Evolutionary conservation across 768 basidiomycete species (phyloP).

Genomic region (Suillus subalutaceus): DNA sequence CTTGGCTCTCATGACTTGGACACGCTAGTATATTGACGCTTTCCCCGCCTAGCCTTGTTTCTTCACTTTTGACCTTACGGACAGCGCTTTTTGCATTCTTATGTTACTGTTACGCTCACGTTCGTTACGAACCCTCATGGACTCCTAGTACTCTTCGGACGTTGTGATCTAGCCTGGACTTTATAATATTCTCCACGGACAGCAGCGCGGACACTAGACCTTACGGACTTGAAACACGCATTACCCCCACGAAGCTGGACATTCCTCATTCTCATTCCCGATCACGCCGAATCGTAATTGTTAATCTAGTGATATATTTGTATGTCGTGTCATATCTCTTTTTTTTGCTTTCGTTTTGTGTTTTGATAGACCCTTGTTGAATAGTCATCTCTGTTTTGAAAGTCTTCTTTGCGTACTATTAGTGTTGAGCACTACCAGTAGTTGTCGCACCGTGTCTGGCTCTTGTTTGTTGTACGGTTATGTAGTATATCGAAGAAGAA

Average conservation of each 20-base stretch:
- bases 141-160: constrained; percentile 22
- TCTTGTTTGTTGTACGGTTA: constrained; percentile 15
- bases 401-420: background rate
- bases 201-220: constrained; percentile 26
- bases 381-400: constrained; percentile 11
- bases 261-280: constrained; percentile 3
- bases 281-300: constrained; percentile 23
- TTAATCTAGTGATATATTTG: constrained; percentile 31
- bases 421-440: constrained; percentile 3
- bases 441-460: constrained; percentile 13
- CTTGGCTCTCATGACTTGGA: background rate
- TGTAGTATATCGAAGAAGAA: constrained; percentile 1
- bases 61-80: constrained; percentile 13
- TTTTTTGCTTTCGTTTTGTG: constrained; percentile 4
- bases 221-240: constrained; percentile 22
- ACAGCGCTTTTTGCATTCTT: constrained; percentile 16
- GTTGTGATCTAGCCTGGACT: constrained; percentile 3
- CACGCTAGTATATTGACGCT: constrained; percentile 4
- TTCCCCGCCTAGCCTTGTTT: constrained; percentile 3
- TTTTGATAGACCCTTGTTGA: constrained; percentile 12
- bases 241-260: constrained; percentile 16
- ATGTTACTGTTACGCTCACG: constrained; percentile 16
- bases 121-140: constrained; percentile 30
- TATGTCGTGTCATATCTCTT: constrained; percentile 25
- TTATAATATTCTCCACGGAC: constrained; percentile 17